phyloP scores from a whole-genome alignment of 129 eudicot genomes.

The Flaveria robusta region DNA sequence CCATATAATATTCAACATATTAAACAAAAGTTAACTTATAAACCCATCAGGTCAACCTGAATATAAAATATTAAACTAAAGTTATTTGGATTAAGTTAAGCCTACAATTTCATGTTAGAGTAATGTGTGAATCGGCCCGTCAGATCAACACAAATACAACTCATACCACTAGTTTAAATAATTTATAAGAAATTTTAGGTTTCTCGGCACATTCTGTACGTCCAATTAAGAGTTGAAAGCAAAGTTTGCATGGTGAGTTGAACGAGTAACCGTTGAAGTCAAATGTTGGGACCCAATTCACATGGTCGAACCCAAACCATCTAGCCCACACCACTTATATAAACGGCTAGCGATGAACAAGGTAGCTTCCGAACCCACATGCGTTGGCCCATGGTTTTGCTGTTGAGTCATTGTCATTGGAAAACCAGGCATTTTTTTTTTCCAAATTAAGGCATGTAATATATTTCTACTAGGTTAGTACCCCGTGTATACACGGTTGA shows the following conservation, averaged over 20 bases:
- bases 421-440: not conserved
- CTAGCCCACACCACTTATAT: slow-evolving; percentile 17
- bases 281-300: slow-evolving; percentile 9
- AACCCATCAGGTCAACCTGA: too few species aligned
- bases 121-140: too few species aligned
- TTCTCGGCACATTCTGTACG: not conserved
- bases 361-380: not conserved
- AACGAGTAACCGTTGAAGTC: slow-evolving; percentile 25
- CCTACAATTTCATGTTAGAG: too few species aligned
- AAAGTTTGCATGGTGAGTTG: slow-evolving; percentile 3
- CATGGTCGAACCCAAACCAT: slow-evolving; percentile 20
- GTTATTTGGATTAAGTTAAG: too few species aligned
- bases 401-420: not conserved
- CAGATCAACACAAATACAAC: too few species aligned
- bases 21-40: too few species aligned
- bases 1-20: too few species aligned
- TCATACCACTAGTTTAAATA: too few species aligned
- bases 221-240: not conserved
- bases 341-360: not conserved
- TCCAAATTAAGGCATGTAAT: not conserved
- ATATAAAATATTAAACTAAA: too few species aligned
- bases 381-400: not conserved
- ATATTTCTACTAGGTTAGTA: too few species aligned
- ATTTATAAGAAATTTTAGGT: too few species aligned
- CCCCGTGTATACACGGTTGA: too few species aligned